Base-by-base conservation (phyloP, 306 rosid species). In the Prunus padus region DNA sequence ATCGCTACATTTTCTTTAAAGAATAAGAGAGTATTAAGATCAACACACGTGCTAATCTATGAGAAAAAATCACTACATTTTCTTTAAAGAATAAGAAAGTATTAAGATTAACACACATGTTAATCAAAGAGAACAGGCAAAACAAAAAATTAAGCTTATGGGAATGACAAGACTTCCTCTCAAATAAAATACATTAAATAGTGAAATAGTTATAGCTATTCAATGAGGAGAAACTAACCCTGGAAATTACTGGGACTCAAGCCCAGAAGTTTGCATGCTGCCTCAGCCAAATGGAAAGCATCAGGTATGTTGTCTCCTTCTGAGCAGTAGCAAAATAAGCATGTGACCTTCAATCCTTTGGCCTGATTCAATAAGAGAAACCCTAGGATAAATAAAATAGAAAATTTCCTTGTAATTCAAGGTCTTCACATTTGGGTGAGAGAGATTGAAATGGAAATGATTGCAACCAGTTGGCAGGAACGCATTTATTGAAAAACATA, bases 281-380 rank as follows among this genome's bases (percentile, higher is more conserved):
- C 98, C 75, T 92, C 97, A 0, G 92, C 96, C 80, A 94, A 89
- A 65, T 90, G 87, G 81, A 84, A 88, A 81, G 98, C 95, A 81
- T 94, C 97, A 23, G 86, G 74, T 71, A 82, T 88, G 88, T 94
- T 94, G 85, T 94, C 98, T 65, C 98, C 98, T 83, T 94, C 98
- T 10, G 97, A 92, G 82, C 96, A 94, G 81, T 94, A 92, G 85
- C 95, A 86, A 65, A 94, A 80, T 80, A 94, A 71, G 95, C 96
- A 94, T 46, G 96, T 92, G 63, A 92, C 96, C 88, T 90, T 90
- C 86, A 94, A 77, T 67, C 95, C 96, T 86, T 86, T 94, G 71
- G 96, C 96, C 98, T 92, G 86, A 79, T 68, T 52, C 61, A 76
- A 62, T 52, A 74, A 45, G 20, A 64, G 31, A 18, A 71, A 30